Evolutionary conservation across 495 filamentous ascomycete genomes (phyloP).

Genomic region (Talaromyces liani): DNA sequence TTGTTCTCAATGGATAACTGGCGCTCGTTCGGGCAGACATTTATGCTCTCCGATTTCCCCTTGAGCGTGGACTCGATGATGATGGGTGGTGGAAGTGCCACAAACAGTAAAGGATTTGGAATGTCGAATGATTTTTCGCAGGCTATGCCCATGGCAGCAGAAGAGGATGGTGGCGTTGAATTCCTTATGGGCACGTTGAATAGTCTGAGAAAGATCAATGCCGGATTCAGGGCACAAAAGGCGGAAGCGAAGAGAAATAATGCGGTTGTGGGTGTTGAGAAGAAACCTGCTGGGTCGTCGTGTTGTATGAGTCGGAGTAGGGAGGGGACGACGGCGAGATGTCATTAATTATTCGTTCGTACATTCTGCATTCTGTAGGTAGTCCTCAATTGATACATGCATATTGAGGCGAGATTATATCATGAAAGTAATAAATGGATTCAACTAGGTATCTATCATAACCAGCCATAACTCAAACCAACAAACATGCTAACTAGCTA

Average conservation of each 20-base stretch:
- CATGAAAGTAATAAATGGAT: not conserved
- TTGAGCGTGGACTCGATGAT: slow-evolving; percentile 1
- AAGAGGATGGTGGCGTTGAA: not conserved
- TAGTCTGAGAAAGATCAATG: slow-evolving; percentile 1
- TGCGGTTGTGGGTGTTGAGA: not conserved
- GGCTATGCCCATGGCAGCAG: not conserved
- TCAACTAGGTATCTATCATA: not conserved
- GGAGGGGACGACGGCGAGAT: not conserved
- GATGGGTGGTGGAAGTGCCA: not conserved
- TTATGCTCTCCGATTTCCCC: slow-evolving; percentile 6
- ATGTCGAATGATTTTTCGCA: not conserved
- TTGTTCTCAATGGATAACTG: not conserved
- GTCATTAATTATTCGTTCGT: not conserved
- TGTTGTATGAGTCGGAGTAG: slow-evolving; percentile 3
- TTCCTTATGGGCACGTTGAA: slow-evolving; percentile 1
- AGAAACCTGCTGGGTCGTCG: not conserved
- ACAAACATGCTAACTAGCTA: not conserved
- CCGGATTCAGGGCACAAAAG: not conserved
- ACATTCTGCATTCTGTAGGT: not conserved
- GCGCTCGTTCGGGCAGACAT: not conserved
- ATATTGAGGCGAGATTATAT: not conserved
- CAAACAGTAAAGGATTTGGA: not conserved
- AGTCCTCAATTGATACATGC: not conserved
- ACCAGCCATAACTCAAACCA: not conserved
- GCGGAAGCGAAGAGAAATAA: not conserved